Base-by-base conservation (phyloP, 371 early-diverging fungal genomes). In the Lichtheimia ornata region DNA sequence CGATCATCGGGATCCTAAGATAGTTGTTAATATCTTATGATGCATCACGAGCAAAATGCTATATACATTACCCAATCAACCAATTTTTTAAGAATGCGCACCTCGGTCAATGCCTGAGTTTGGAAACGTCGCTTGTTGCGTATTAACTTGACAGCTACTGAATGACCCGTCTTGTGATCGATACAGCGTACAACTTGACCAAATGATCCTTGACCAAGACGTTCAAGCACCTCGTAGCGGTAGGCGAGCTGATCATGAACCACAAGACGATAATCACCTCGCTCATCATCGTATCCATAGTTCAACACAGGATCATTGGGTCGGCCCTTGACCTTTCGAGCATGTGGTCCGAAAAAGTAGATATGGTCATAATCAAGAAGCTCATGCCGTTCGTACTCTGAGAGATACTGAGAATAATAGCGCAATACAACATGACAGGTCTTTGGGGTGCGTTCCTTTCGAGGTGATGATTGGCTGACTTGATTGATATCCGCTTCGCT, bases 101-200 rank as follows among this genome's bases (percentile, higher is more conserved):
- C 93, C 74, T 99, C 99, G 76, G 95, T 89, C 72, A 94, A 77
- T 55, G 92, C 92, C 76, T 99, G 98, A 65, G 90, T 88, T 69
- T 88, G 92, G 76, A 94, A 99, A 1, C 92, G 91, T 2, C 87
- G 86, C 64, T 93, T 90, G 76, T 94, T 97, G 69, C 98, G 97
- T 59, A 99, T 94, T 13, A 99, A 92, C 72, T 99, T 99, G 57
- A 99, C 88, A 4, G 98, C 98, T n/a, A 94, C 91, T 18, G 89
- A 69, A 50, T 91, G 89, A 61, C 90, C 87, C 3, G 95, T 94
- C 56, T 85, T 85, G 45, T 91, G 56, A 58, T 94, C 89, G 50
- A 88, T 86, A 67, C 97, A 98, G 72, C 94, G 94, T 15, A 93
- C 97, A 0, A 99, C 99, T 76, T 98, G 97, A 0, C 99, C 98